A percentile compares a stretch with the other conserved stretches of the same genome.
These are phyloP conservation scores for Dictyostelium capitatum DNA, from an alignment of 78 protist species.

Conservation along the genomic window DNA sequence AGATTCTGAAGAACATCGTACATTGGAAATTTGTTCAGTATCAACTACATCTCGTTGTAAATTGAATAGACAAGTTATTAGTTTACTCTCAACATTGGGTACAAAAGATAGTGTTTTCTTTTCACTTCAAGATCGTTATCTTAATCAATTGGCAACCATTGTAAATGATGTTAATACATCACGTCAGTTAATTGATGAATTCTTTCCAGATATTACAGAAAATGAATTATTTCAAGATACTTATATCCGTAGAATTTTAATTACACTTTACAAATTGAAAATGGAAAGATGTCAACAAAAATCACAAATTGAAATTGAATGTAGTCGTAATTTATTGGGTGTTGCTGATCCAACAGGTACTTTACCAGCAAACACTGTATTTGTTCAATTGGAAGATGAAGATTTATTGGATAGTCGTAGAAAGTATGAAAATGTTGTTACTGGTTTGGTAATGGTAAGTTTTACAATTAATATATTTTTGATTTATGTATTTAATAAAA, in stretches of 20 bases:
- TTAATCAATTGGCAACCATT: not conserved
- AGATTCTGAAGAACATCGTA: not conserved
- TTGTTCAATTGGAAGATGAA: constrained; percentile 13
- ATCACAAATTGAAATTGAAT: not conserved
- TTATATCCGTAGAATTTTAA: not conserved
- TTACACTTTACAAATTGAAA: not conserved
- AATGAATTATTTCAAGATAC: constrained; percentile 31
- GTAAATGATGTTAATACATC: not conserved
- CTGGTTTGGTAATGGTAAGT: constrained; percentile 50
- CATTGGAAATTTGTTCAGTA: constrained; percentile 51
- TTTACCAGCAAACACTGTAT: constrained; percentile 35
- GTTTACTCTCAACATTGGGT: constrained; percentile 58
- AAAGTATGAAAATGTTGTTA: not conserved
- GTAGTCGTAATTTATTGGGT: constrained; percentile 43
- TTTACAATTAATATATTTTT: too few relatives aligned
- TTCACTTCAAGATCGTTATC: not conserved
- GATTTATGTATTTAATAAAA: too few relatives aligned
- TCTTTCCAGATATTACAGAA: constrained; percentile 25
- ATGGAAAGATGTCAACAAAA: not conserved
- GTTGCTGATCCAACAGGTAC: constrained; percentile 55
- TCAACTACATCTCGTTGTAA: not conserved
- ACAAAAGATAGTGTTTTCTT: constrained; percentile 27
- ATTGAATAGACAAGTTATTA: constrained; percentile 77
- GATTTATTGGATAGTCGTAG: not conserved
- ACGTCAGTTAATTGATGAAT: not conserved